Evolutionary conservation across 441 rosid species (phyloP).

Genomic region (Corymbia citriodora): DNA sequence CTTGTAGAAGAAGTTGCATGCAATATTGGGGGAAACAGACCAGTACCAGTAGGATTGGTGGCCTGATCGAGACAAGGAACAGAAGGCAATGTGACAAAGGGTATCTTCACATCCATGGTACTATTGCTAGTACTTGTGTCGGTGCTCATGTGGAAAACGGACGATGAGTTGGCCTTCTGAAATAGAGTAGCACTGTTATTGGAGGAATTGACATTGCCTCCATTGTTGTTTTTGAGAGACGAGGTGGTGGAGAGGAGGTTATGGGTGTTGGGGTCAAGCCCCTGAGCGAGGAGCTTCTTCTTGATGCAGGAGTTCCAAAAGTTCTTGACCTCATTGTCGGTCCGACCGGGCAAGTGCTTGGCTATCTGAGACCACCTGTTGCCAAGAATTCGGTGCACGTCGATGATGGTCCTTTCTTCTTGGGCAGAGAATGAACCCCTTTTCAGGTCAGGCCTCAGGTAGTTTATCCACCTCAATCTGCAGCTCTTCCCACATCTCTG

Average conservation of each 20-base stretch:
- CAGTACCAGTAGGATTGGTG: background rate
- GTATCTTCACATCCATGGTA: slow-evolving; percentile 1
- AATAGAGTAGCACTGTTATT: background rate
- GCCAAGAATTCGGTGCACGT: slow-evolving; percentile 43
- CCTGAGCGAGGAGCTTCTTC: slow-evolving; percentile 54
- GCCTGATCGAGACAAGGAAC: background rate
- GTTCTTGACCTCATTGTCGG: slow-evolving; percentile 58
- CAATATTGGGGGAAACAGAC: background rate
- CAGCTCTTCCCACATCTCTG: slow-evolving; percentile 57
- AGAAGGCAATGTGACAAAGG: slow-evolving; percentile 2
- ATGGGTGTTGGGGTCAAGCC: slow-evolving; percentile 40
- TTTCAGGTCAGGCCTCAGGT: slow-evolving; percentile 51
- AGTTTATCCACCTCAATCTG: slow-evolving; percentile 59
- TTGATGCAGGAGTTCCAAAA: slow-evolving; percentile 55
- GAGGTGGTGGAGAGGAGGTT: slow-evolving; percentile 10
- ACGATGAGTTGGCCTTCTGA: background rate
- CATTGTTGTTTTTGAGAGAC: background rate
- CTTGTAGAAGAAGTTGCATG: background rate
- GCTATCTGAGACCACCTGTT: slow-evolving; percentile 64
- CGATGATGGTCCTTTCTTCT: slow-evolving; percentile 46
- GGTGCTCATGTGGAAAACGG: background rate
- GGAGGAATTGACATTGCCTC: background rate
- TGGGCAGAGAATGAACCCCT: slow-evolving; percentile 38
- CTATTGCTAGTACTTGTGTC: background rate
- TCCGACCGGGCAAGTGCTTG: slow-evolving; percentile 54